phyloP scores from a whole-genome alignment of 2,329 filamentous ascomycete species.

The Gliomastix tumulicola region DNA sequence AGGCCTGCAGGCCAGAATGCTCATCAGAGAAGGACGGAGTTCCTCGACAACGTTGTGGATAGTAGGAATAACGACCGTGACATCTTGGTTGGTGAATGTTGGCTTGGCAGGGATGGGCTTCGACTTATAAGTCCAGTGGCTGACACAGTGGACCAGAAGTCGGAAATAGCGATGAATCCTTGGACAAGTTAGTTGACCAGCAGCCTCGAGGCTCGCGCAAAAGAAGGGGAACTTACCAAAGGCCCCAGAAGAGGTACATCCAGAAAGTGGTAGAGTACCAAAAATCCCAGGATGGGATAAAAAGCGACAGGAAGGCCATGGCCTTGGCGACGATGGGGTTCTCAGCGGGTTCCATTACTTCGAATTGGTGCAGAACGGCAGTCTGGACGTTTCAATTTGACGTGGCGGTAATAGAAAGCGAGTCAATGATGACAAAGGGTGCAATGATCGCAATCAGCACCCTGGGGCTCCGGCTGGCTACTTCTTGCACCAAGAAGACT shows the following conservation, averaged over 20 bases:
- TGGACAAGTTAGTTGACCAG: no score
- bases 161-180: slow-evolving; percentile 87
- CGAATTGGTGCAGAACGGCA: neutral
- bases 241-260: slow-evolving; percentile 30
- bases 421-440: no score
- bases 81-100: slow-evolving; percentile 72
- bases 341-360: no score
- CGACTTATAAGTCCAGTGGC: slow-evolving; percentile 82
- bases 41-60: slow-evolving; percentile 84
- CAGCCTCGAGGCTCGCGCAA: no score
- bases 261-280: slow-evolving; percentile 38
- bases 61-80: slow-evolving; percentile 90
- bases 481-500: no score
- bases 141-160: slow-evolving; percentile 75
- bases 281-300: slow-evolving; percentile 21
- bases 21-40: slow-evolving; percentile 72
- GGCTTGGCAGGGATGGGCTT: slow-evolving; percentile 77
- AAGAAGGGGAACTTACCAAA: slow-evolving; percentile 42
- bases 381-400: neutral
- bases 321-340: slow-evolving; percentile 2
- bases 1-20: slow-evolving; percentile 64
- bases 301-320: slow-evolving; percentile 8
- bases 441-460: neutral
- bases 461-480: no score
- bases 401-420: no score